Percentiles rank a stretch among this genome's conserved stretches.
Conservation (phyloP, 2,329 filamentous ascomycete species). For the Neofusicoccum umdonicola region DNA sequence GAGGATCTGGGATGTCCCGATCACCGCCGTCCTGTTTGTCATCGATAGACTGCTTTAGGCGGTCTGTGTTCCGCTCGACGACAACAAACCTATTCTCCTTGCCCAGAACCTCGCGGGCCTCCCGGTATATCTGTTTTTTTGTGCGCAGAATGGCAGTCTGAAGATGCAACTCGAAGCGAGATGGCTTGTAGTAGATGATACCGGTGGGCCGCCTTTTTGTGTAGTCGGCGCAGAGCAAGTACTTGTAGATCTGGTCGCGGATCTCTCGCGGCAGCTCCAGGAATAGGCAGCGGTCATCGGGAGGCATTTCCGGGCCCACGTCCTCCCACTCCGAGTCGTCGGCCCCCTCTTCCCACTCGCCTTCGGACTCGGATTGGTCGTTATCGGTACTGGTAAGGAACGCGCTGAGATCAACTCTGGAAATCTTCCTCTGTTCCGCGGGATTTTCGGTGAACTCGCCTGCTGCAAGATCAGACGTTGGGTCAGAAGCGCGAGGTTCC, state of each 20-base stretch:
- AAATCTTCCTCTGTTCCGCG: neutral
- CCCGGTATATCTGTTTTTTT: neutral
- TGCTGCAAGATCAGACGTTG: neutral
- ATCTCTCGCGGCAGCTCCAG: neutral
- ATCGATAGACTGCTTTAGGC: neutral
- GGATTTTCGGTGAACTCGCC: neutral
- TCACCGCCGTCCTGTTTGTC: neutral
- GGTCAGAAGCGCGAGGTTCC: neutral
- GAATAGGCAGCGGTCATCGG: neutral
- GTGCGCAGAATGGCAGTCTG: neutral
- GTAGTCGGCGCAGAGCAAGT: neutral
- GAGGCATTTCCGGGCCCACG: neutral
- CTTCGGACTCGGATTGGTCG: neutral
- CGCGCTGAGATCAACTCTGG: neutral
- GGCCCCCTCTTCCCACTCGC: constrained; percentile 3
- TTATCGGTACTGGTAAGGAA: neutral
- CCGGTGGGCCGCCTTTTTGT: neutral
- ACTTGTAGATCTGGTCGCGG: neutral
- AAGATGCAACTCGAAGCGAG: neutral
- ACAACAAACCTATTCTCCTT: neutral
- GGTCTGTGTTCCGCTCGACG: neutral
- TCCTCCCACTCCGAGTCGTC: neutral
- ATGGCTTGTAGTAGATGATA: neutral
- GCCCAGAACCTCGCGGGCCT: neutral
- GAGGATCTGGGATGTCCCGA: neutral